These are phyloP conservation scores for Penicillium aurantiogriseum DNA, from an alignment of 2,329 filamentous ascomycete genomes.

Conservation along the genomic window DNA sequence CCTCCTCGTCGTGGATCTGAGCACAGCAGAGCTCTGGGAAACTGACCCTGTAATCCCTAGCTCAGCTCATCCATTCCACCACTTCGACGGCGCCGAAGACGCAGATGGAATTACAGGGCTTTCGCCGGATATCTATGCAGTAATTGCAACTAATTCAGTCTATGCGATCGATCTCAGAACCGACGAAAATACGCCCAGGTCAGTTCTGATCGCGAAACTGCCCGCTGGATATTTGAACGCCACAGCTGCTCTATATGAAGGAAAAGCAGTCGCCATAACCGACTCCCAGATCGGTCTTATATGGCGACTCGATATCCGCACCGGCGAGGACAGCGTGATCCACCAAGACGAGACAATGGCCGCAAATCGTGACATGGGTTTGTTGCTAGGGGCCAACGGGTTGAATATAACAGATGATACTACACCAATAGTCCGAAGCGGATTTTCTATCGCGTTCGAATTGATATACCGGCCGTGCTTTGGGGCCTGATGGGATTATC, in stretches of 20 bases:
- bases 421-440: conserved; percentile 17
- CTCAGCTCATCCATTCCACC: conserved; percentile 10
- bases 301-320: conserved; percentile 15
- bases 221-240: conserved; percentile 17
- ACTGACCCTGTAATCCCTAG: conserved; percentile 2
- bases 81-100: conserved; percentile 11
- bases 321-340: conserved; percentile 13
- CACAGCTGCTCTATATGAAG: conserved; percentile 12
- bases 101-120: conserved; percentile 17
- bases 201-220: conserved; percentile 9
- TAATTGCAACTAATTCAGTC: conserved; percentile 17
- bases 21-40: conserved; percentile 18
- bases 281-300: conserved; percentile 15
- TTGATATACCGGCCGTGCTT: conserved; percentile 16
- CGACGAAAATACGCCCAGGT: neutral
- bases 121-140: conserved; percentile 15
- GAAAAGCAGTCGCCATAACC: conserved; percentile 12
- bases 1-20: conserved; percentile 30
- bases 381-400: conserved; percentile 17
- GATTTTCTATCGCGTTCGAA: conserved; percentile 20
- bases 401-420: conserved; percentile 13
- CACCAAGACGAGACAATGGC: conserved; percentile 14
- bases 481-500: no score
- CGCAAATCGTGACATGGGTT: conserved; percentile 3
- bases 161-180: conserved; percentile 17